phyloP scores from a whole-genome alignment of 83 land plant species.

The Thuja plicata region DNA sequence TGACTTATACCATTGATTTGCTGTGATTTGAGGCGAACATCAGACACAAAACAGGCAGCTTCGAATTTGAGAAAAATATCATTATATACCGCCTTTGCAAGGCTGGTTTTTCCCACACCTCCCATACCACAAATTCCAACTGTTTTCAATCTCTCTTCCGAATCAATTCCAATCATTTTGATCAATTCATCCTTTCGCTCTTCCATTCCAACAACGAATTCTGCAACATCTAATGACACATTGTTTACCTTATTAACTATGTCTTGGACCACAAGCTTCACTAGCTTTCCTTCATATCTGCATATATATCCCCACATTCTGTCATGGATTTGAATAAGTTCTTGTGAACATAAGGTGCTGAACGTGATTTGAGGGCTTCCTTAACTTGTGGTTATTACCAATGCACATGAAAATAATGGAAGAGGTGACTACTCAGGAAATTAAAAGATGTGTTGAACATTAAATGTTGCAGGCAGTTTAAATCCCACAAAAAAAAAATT shows the following conservation, averaged over 20 bases:
- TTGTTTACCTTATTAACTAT: too few relatives aligned
- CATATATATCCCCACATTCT: too few relatives aligned
- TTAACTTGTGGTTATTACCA: too few relatives aligned
- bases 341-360: too few relatives aligned
- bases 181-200: not conserved
- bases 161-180: not conserved
- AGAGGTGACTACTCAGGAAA: not conserved
- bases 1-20: not conserved
- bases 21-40: not conserved
- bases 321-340: too few relatives aligned
- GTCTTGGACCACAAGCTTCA: too few relatives aligned
- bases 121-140: not conserved
- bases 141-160: not conserved
- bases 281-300: too few relatives aligned
- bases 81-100: not conserved
- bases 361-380: too few relatives aligned
- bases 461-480: not conserved
- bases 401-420: not conserved
- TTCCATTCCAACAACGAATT: slow-evolving; percentile 2
- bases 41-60: slow-evolving; percentile 5
- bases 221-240: not conserved
- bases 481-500: not conserved
- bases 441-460: too few relatives aligned
- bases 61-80: not conserved
- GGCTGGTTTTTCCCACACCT: not conserved